Conservation (phyloP, 306 rosid genomes). For the Quercus agrifolia region DNA sequence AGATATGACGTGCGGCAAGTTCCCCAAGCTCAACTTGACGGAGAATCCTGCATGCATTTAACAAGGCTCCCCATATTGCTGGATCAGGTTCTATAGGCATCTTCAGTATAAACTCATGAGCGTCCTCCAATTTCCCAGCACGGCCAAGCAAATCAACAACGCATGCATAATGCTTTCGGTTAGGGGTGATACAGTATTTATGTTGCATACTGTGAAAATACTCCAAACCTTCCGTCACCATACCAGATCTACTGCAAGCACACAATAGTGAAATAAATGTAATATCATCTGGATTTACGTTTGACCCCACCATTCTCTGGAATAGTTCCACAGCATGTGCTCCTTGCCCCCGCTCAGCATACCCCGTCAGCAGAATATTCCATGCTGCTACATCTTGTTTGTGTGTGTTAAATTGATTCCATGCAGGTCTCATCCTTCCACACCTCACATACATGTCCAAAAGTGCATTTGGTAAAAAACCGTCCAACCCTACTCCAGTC, state of each 20-base stretch:
- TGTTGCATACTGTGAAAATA: conserved; percentile 55
- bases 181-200: conserved; percentile 55
- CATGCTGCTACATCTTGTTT: conserved; percentile 64
- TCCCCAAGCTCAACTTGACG: conserved; percentile 70
- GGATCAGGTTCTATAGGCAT: conserved; percentile 77
- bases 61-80: conserved; percentile 89
- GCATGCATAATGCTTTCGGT: conserved; percentile 80
- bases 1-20: conserved; percentile 64
- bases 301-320: conserved; percentile 54
- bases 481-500: conserved; percentile 63
- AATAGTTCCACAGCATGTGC: conserved; percentile 53
- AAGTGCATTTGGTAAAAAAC: conserved; percentile 77
- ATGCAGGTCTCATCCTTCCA: conserved; percentile 69
- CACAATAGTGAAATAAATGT: conserved; percentile 65
- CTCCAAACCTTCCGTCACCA: conserved; percentile 78
- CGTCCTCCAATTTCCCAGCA: conserved; percentile 61
- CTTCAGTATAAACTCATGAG: conserved; percentile 60
- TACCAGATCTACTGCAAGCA: conserved; percentile 86
- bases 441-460: conserved; percentile 90
- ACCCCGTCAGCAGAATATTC: conserved; percentile 82
- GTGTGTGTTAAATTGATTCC: conserved; percentile 65
- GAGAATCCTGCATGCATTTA: conserved; percentile 83
- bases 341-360: conserved; percentile 71
- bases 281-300: conserved; percentile 56
- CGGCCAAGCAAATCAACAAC: conserved; percentile 83